Evolutionary conservation across 2,329 filamentous ascomycete species (phyloP).

Genomic region (Colletotrichum chrysophilum): DNA sequence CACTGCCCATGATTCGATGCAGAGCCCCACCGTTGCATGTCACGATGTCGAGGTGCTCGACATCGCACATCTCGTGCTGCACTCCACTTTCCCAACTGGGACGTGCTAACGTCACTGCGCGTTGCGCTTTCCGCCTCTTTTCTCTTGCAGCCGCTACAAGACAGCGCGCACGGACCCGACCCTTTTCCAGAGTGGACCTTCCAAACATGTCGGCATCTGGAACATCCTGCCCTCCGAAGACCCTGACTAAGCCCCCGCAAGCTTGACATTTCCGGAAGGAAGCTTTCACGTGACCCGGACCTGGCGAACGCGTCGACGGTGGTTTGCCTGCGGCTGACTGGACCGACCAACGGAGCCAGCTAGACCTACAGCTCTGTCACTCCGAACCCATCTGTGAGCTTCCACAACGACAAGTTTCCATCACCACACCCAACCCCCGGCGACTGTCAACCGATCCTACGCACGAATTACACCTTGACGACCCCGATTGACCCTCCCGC

Average conservation of each 20-base stretch:
- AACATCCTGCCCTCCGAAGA: neutral
- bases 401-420: slow-evolving; percentile 23
- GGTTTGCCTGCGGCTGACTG: slow-evolving; percentile 24
- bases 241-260: neutral
- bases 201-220: neutral
- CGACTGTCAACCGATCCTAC: slow-evolving; percentile 8
- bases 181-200: neutral
- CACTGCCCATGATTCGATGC: neutral
- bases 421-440: slow-evolving; percentile 9
- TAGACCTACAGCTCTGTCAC: slow-evolving; percentile 20
- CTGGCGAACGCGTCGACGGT: slow-evolving; percentile 22
- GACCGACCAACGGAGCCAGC: slow-evolving; percentile 13
- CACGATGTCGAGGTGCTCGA: neutral
- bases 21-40: neutral
- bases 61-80: slow-evolving; percentile 3
- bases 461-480: neutral
- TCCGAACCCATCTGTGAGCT: slow-evolving; percentile 17
- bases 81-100: slow-evolving; percentile 12
- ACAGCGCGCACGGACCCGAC: slow-evolving; percentile 1
- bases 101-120: slow-evolving; percentile 13
- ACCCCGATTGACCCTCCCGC: neutral
- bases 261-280: neutral
- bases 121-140: neutral
- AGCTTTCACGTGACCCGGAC: neutral
- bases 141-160: neutral